Base-by-base conservation (phyloP, 2,329 filamentous ascomycete genomes). In the Aspergillus fijiensis region DNA sequence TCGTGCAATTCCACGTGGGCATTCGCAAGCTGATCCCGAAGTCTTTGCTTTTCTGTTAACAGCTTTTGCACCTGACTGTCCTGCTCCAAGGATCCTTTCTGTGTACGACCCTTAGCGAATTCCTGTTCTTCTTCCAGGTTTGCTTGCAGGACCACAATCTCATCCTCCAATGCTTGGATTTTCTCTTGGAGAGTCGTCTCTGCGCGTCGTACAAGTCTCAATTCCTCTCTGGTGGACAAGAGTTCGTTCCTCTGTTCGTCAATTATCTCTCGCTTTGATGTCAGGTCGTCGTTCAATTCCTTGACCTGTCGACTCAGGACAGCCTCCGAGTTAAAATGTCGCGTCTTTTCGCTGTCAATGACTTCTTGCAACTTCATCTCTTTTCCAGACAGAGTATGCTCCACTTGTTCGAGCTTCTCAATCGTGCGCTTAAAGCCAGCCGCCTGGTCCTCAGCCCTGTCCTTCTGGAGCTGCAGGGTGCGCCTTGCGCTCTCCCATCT, bases 251-350 rank as follows among this genome's bases (percentile, higher is more conserved):
- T 85, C 27, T 89, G 79, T 53, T 85, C 84, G 19, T 89, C 89
- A 5, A 91, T 74, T 49, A 85, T 80, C n/a, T 82, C 78, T 69
- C 89, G 85, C 63, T 89, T 86, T 29, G 84, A 80, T 58, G 89
- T 83, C 12, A 95, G 81, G 60, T 92, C 90, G 51, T 86, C 83
- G 68, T 89, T 88, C 10, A 95, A 80, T 54, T 89, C 88, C 51
- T 89, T 85, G 55, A 96, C 86, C 72, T 95, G 90, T n/a, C 85
- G 83, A 62, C 81, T 85, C 54, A 96, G 79, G 7, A 87, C 77
- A 11, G 84, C 84, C 70, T 94, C 89, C 67, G 94, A 89, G 58
- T 84, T 86, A 63, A 83, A 83, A 69, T 95, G 88, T 25, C 90
- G 87, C 63, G 91, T 84, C 51, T 84, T 84, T 69, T 93, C 90